phyloP scores from a whole-genome alignment of 495 filamentous ascomycete species.

The Trichocladium antarcticum region DNA sequence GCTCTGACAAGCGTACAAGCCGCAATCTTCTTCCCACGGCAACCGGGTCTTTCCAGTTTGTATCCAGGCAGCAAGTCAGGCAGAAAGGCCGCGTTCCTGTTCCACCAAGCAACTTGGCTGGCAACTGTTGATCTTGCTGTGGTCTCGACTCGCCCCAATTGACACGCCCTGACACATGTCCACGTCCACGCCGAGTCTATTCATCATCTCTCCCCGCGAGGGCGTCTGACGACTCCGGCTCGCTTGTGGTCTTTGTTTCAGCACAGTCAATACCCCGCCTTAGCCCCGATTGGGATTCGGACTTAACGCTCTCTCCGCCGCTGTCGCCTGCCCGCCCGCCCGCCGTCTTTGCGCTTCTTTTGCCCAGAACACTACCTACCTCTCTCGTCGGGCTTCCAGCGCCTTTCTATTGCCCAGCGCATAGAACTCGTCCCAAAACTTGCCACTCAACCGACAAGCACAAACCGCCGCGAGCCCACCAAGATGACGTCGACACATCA shows the following conservation, averaged over 20 bases:
- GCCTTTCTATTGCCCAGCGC: too few species aligned
- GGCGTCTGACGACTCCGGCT: conserved; percentile 1
- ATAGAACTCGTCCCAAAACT: too few species aligned
- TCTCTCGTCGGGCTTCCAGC: too few species aligned
- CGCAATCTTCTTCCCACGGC: too few species aligned
- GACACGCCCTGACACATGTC: too few species aligned
- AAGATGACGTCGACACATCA: conserved; percentile 38
- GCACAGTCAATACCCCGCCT: background rate
- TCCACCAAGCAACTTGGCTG: background rate
- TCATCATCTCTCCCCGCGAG: background rate
- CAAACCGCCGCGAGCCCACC: conserved; percentile 18
- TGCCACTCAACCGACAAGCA: background rate
- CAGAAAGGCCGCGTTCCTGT: background rate
- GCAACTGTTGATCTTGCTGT: background rate
- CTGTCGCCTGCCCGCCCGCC: background rate
- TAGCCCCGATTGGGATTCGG: background rate
- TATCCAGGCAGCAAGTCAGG: conserved; percentile 9
- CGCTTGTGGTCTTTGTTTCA: background rate
- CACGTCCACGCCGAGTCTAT: background rate
- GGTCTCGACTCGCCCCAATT: background rate
- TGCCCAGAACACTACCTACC: too few species aligned
- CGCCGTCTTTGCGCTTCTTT: background rate
- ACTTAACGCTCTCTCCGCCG: background rate
- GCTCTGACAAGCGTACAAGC: too few species aligned
- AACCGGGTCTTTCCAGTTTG: background rate